Conservation (phyloP, 2,329 filamentous ascomycete species). For the Fusarium chlamydosporum region DNA sequence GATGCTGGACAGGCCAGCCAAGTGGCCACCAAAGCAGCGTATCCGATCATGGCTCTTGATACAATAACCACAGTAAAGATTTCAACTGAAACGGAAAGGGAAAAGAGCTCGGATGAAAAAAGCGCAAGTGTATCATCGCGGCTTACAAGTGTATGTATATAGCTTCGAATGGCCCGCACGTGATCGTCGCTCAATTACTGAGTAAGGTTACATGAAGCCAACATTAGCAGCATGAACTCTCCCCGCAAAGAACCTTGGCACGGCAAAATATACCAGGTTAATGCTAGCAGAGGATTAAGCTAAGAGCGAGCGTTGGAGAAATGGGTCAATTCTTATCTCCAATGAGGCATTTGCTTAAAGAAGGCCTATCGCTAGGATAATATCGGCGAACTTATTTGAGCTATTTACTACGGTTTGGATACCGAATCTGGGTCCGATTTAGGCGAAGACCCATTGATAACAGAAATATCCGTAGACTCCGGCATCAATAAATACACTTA, state of each 20-base stretch:
- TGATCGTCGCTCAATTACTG: conserved; percentile 40
- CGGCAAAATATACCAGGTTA: not conserved
- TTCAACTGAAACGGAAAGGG: not conserved
- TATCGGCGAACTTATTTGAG: conserved; percentile 15
- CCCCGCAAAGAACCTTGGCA: conserved; percentile 3
- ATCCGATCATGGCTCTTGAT: conserved; percentile 20
- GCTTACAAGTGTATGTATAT: conserved; percentile 24
- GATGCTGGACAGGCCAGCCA: conserved; percentile 35
- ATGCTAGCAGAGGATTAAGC: conserved; percentile 14
- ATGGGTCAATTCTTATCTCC: not conserved
- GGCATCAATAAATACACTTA: too few species aligned
- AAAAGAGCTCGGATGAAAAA: not conserved
- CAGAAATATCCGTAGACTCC: not conserved
- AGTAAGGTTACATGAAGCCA: conserved; percentile 23
- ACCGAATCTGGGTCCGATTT: not conserved
- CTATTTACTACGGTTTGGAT: not conserved
- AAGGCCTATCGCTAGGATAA: not conserved
- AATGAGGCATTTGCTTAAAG: not conserved
- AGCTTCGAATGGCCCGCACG: conserved; percentile 21
- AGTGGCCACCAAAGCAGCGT: conserved; percentile 18
- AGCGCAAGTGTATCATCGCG: conserved; percentile 1
- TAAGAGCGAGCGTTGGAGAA: not conserved
- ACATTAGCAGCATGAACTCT: conserved; percentile 11
- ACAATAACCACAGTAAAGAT: not conserved
- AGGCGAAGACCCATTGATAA: not conserved